Percentiles rank a stretch among this genome's conserved stretches.
Conservation (phyloP, 148 eudicot genomes). For the Silene latifolia region DNA sequence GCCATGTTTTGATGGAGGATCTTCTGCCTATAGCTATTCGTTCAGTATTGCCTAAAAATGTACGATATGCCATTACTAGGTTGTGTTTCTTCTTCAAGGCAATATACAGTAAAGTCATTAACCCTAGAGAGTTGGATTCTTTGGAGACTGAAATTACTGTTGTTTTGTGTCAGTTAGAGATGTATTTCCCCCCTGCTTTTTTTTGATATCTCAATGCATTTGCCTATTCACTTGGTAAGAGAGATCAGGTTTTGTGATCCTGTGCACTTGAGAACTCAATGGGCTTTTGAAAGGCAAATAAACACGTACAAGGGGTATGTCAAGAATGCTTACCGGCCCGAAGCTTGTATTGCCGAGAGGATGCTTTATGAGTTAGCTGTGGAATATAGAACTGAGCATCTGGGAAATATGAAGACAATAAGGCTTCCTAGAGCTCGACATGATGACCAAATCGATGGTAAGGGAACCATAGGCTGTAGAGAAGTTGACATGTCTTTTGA, state of each 20-base stretch:
- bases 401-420: not conserved
- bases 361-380: not conserved
- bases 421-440: constrained; percentile 1
- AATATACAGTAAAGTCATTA: too few species aligned
- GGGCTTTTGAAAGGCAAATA: too few species aligned
- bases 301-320: too few species aligned
- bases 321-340: too few species aligned
- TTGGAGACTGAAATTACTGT: too few species aligned
- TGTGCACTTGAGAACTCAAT: too few species aligned
- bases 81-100: not conserved
- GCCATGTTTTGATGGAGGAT: not conserved
- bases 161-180: too few species aligned
- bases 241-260: too few species aligned
- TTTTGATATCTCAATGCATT: too few species aligned
- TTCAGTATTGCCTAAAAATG: not conserved
- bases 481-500: constrained; percentile 7
- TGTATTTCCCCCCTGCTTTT: too few species aligned
- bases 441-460: not conserved
- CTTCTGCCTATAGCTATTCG: not conserved
- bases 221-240: too few species aligned
- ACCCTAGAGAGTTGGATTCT: too few species aligned
- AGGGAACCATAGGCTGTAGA: not conserved
- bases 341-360: constrained; percentile 2
- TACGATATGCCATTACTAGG: not conserved
- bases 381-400: not conserved